These are phyloP conservation scores for Lepidium africanum DNA, from an alignment of 345 rosid species.

Conservation along the genomic window DNA sequence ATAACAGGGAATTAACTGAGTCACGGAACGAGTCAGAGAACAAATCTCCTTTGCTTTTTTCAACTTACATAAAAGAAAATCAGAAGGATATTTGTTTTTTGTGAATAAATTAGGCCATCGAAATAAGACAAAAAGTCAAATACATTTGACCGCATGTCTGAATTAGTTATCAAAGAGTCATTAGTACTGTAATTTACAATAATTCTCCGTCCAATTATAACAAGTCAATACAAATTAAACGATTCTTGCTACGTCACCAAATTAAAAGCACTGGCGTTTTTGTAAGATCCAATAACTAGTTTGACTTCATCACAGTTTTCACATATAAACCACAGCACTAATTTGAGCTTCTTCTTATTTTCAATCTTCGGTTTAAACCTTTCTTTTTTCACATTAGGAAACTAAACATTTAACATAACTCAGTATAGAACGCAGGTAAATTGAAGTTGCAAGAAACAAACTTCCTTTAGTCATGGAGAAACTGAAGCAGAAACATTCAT, in stretches of 20 bases:
- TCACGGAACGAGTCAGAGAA: slow-evolving; percentile 27
- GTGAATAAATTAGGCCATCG: neutral
- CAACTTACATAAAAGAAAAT: neutral
- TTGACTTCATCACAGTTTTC: neutral
- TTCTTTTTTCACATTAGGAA: neutral
- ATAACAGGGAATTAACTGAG: slow-evolving; percentile 14
- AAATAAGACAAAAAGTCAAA: slow-evolving; percentile 15
- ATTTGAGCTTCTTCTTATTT: neutral
- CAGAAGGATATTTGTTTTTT: slow-evolving; percentile 14
- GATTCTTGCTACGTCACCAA: neutral
- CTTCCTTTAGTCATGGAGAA: neutral
- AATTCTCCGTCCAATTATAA: neutral
- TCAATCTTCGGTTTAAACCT: neutral
- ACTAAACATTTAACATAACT: neutral
- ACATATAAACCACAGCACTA: neutral
- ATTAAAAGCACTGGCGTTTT: no score
- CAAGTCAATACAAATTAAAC: neutral
- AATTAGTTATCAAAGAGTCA: neutral
- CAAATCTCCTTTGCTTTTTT: slow-evolving; percentile 1
- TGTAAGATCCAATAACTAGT: neutral
- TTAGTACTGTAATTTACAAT: neutral
- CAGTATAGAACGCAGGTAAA: neutral
- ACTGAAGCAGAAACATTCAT: neutral
- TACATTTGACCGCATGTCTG: slow-evolving; percentile 3
- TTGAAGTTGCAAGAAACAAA: neutral